Evolutionary conservation across 176 grass and related monocot genomes (phyloP), one percentile per base, ranked within the genome.

Genomic region (Oropetium thomaeum): DNA sequence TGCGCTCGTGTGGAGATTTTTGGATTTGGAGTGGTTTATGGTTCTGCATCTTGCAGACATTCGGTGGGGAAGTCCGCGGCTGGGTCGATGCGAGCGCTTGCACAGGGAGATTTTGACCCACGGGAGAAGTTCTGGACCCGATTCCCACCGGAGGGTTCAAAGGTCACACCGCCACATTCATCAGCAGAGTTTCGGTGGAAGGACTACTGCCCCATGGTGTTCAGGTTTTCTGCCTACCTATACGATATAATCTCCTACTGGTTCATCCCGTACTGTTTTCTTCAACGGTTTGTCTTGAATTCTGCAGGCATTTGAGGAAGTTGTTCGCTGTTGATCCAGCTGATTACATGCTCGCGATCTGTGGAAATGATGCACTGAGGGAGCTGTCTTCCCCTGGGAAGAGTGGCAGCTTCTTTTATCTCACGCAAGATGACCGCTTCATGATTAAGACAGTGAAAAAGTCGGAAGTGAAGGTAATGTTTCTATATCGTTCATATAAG

Each of bases 391-490:
- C 92, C 10, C 92, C 92, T 60, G 92, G 92, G 16, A 96, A 96
- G 55, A 96, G 92, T 17, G 92, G 92, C 28, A 96, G 92, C 48
- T 96, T 96, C 85, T 96, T 96, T 67, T 96, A 96, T 76, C 86
- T 91, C 13, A 96, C 92, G 22, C 82, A 96, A 69, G 92, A 91
- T 37, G 92, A 96, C 20, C 65, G 86, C 7, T 96, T 90, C 88
- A 96, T 96, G 83, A 91, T 96, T 76, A 96, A 96, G 61, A 96
- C 92, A 0, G 92, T 96, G 83, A 96, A 76, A 41, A 96, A 91
- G 78, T 96, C 92, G 15, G 92, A 96, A 91, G 92, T 96, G 28
- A 96, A 96, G 84, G 92, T 96, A 75, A 49, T 69, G 20, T 58
- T 41, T 23, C 61, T 57, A 28, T 39, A 69, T 62, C 33, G 19